Base-by-base conservation (phyloP, 345 rosid species). In the Adansonia digitata region DNA sequence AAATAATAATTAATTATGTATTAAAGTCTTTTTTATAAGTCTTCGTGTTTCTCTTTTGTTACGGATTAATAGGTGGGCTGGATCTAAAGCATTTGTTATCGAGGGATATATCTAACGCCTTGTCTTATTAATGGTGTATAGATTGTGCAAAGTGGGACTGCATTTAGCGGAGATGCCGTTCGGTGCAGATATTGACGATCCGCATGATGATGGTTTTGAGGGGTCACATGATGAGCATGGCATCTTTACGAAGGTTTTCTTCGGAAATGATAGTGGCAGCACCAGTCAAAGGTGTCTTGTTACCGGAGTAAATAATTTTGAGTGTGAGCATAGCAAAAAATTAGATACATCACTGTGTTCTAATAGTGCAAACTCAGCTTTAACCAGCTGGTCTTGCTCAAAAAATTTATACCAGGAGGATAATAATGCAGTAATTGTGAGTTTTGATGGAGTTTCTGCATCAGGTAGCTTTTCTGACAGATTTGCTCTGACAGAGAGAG, bases 171-270 rank as follows among this genome's bases (percentile, higher is more conserved):
- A 77, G 56, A 86, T 91, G 90, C 27, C 74, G 27, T 63, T 48
- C 37, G 34, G 65, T 69, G 66, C 81, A 73, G 74, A 71, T 72
- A 29, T 81, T 29, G 81, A 81, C 69, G 84, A 81, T 71, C 75
- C 79, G 18, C 59, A 15, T 60, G 82, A 76, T 80, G 95, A 84
- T 78, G 78, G 81, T 79, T 88, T 90, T 73, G 95, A 88, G 75
- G 97, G 91, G 26, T 85, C 92, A 24, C 78, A 29, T 51, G 77
- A 84, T 43, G 95, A 94, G 66, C 88, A 80, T 65, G 63, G 26
- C 45, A 88, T 88, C 65, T 91, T 89, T 79, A 75, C 82, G 15
- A 77, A 94, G 73, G 82, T 87, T 72, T 88, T 89, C 84, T 87
- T 85, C 43, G 86, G 86, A 70, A 77, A 77, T 71, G 87, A 78